phyloP scores from a whole-genome alignment of 1,284 basidiomycete genomes.

The Moesziomyces parantarcticus region DNA sequence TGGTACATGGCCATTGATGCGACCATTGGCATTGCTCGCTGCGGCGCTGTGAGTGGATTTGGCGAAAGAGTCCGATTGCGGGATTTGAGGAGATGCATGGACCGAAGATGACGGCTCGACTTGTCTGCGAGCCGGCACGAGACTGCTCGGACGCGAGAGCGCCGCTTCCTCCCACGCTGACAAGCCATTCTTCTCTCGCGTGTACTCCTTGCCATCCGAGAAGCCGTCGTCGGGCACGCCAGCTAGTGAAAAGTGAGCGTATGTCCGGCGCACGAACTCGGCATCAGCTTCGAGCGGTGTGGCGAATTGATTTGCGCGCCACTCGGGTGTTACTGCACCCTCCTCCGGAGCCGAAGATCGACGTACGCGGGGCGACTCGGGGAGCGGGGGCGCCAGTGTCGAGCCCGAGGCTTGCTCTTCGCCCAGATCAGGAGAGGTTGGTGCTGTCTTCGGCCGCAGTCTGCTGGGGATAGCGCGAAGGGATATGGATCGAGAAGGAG shows the following conservation, averaged over 20 bases:
- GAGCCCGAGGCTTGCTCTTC: slow-evolving; percentile 2
- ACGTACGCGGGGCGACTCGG: slow-evolving; percentile 16
- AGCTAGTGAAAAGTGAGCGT: slow-evolving; percentile 55
- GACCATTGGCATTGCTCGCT: not conserved
- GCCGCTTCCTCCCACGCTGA: slow-evolving; percentile 50
- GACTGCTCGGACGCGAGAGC: slow-evolving; percentile 23
- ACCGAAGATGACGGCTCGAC: not conserved
- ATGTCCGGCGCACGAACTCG: slow-evolving; percentile 59
- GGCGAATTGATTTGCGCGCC: slow-evolving; percentile 25
- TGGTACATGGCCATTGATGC: slow-evolving; percentile 6
- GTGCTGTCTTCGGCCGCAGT: slow-evolving; percentile 20
- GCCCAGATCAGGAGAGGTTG: slow-evolving; percentile 11
- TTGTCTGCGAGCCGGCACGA: slow-evolving; percentile 1
- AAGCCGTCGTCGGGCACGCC: slow-evolving; percentile 62
- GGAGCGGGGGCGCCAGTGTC: slow-evolving; percentile 18
- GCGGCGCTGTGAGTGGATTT: not conserved
- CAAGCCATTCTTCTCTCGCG: slow-evolving; percentile 48
- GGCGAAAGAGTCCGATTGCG: not conserved
- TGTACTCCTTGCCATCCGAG: slow-evolving; percentile 62
- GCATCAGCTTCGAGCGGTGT: slow-evolving; percentile 51
- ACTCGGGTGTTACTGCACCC: slow-evolving; percentile 12
- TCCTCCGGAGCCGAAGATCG: slow-evolving; percentile 43
- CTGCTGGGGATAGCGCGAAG: slow-evolving; percentile 20
- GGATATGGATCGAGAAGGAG: slow-evolving; percentile 17
- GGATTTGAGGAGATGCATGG: not conserved